Evolutionary conservation across 768 basidiomycete genomes (phyloP).

Genomic region (Hygrocybe punicea): DNA sequence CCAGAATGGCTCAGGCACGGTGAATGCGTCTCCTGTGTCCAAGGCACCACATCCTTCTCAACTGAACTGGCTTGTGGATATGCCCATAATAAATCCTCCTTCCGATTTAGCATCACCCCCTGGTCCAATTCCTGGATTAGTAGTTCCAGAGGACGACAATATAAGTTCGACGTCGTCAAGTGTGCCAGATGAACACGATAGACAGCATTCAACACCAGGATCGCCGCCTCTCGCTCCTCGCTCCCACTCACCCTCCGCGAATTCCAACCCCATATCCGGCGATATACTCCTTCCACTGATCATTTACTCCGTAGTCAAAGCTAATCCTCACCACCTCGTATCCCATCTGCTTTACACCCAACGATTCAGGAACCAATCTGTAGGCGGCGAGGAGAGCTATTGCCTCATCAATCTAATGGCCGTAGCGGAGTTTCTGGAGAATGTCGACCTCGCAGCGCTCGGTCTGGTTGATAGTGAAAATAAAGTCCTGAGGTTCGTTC

Average conservation of each 20-base stretch:
- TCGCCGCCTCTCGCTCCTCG: slow-evolving; percentile 2
- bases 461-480: slow-evolving; percentile 57
- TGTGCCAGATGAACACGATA: slow-evolving; percentile 10
- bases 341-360: slow-evolving; percentile 65
- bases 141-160: neutral
- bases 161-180: slow-evolving; percentile 13
- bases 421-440: slow-evolving; percentile 92
- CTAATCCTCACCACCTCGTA: slow-evolving; percentile 81
- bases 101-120: neutral
- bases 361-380: slow-evolving; percentile 52
- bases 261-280: slow-evolving; percentile 63
- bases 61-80: neutral
- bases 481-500: slow-evolving; percentile 50
- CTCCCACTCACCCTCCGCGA: slow-evolving; percentile 16
- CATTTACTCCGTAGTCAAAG: slow-evolving; percentile 90
- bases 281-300: slow-evolving; percentile 91
- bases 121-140: slow-evolving; percentile 5
- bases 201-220: slow-evolving; percentile 3
- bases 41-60: neutral
- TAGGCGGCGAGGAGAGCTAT: slow-evolving; percentile 84
- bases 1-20: neutral
- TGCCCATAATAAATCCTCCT: neutral
- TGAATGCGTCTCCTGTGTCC: neutral
- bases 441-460: slow-evolving; percentile 77
- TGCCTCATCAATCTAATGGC: slow-evolving; percentile 94